Conservation (phyloP, 495 filamentous ascomycete genomes). For the Penicillium bialowiezense region DNA sequence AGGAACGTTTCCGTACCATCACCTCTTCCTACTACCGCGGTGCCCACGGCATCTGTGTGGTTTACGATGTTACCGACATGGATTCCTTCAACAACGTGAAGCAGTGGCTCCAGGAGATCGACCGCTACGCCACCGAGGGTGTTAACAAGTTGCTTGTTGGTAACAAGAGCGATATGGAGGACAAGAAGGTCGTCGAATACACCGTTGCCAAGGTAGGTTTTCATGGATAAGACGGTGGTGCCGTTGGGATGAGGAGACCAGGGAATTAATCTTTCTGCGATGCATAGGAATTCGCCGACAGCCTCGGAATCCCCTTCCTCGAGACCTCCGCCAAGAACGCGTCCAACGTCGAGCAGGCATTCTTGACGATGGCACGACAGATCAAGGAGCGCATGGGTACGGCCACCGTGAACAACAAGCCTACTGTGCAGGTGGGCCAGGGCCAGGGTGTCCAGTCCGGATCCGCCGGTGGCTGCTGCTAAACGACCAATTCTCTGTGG, state of each 20-base stretch:
- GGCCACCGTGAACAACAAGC: conserved; percentile 96
- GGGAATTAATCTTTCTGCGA: conserved; percentile 14
- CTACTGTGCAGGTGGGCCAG: conserved; percentile 89
- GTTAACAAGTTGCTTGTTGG: conserved; percentile 99
- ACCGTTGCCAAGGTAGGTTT: conserved; percentile 89
- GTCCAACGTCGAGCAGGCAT: conserved; percentile 98
- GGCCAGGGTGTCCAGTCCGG: conserved; percentile 93
- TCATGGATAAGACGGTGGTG: neutral
- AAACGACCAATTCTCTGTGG: conserved; percentile 39
- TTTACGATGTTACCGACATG: conserved; percentile 99
- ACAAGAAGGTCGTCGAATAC: conserved; percentile 99
- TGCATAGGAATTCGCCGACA: conserved; percentile 92
- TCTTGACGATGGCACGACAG: conserved; percentile 99
- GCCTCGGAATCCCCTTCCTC: conserved; percentile 97
- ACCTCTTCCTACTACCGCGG: conserved; percentile 99
- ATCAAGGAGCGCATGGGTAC: conserved; percentile 99
- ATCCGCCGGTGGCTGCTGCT: conserved; percentile 91
- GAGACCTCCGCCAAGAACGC: conserved; percentile 99
- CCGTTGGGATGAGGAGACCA: neutral
- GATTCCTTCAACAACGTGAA: conserved; percentile 99
- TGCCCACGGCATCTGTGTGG: conserved; percentile 98
- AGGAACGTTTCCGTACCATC: conserved; percentile 99
- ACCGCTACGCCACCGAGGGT: conserved; percentile 96
- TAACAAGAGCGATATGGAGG: conserved; percentile 99
- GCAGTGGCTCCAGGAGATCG: conserved; percentile 99